A percentile compares a stretch with the other conserved stretches of the same genome.
Evolutionary conservation across 768 basidiomycete species (phyloP).

Genomic region (Krasilnikovozyma curviuscula): DNA sequence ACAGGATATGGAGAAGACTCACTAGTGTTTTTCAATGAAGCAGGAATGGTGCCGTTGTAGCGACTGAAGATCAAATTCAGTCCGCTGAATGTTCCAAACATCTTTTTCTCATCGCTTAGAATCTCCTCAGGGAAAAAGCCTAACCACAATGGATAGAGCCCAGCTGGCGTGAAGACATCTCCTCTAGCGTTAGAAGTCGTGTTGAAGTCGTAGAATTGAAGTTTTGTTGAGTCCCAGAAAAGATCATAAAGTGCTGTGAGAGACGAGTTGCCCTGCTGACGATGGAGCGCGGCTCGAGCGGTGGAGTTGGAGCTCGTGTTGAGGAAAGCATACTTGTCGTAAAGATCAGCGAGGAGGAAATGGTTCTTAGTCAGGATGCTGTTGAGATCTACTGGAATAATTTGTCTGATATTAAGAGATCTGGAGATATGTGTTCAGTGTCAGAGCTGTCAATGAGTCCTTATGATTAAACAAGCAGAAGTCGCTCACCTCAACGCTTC

Average conservation of each 20-base stretch:
- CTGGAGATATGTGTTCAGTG: background rate
- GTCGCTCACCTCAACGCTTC: background rate
- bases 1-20: too few species aligned
- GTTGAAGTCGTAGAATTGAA: conserved; percentile 88
- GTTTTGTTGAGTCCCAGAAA: conserved; percentile 49
- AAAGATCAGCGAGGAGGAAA: conserved; percentile 41
- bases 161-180: conserved; percentile 48
- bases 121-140: conserved; percentile 63
- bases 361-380: conserved; percentile 50
- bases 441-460: background rate
- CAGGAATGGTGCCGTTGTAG: conserved; percentile 73
- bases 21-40: conserved; percentile 45
- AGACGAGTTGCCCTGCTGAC: conserved; percentile 37
- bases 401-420: conserved; percentile 32
- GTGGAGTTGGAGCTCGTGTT: conserved; percentile 13
- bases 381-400: conserved; percentile 60
- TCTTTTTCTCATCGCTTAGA: conserved; percentile 35
- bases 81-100: conserved; percentile 53
- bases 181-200: conserved; percentile 46
- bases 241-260: conserved; percentile 63
- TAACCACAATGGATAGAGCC: conserved; percentile 64
- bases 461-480: background rate
- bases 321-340: conserved; percentile 20
- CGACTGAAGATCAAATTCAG: conserved; percentile 42
- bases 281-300: conserved; percentile 32